Evolutionary conservation across 23 red algal genomes (phyloP).

Genomic region (Pyropia haitanensis): DNA sequence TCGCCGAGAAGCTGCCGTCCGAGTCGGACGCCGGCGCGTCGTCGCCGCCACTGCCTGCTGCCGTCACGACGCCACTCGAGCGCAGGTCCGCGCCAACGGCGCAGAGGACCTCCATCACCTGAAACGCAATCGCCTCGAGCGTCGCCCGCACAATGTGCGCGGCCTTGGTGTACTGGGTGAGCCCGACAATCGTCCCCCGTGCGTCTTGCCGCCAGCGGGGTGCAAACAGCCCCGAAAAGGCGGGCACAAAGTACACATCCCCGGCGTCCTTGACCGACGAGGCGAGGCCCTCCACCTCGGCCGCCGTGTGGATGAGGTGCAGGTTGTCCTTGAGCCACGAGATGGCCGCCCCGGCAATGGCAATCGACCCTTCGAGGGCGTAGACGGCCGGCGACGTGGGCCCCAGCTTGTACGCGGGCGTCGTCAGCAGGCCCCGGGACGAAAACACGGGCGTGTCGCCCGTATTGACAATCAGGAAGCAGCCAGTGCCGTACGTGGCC

Average conservation of each 20-base stretch:
- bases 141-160: slow-evolving; percentile 77
- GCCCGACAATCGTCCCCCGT: slow-evolving; percentile 68
- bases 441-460: slow-evolving; percentile 45
- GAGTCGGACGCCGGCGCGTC: background rate
- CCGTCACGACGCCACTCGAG: background rate
- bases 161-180: slow-evolving; percentile 64
- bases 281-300: slow-evolving; percentile 62
- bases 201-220: slow-evolving; percentile 80
- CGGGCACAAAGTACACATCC: slow-evolving; percentile 78
- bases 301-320: slow-evolving; percentile 29
- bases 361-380: slow-evolving; percentile 73
- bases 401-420: slow-evolving; percentile 70
- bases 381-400: slow-evolving; percentile 36
- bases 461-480: slow-evolving; percentile 87
- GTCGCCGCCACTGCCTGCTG: too few species aligned
- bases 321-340: slow-evolving; percentile 78
- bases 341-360: slow-evolving; percentile 60
- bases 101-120: slow-evolving; percentile 52
- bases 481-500: slow-evolving; percentile 86
- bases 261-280: slow-evolving; percentile 47
- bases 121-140: slow-evolving; percentile 54
- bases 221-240: slow-evolving; percentile 81
- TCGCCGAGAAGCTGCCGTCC: background rate
- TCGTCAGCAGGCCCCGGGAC: slow-evolving; percentile 53
- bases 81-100: slow-evolving; percentile 57